A percentile compares a stretch with the other conserved stretches of the same genome.
Conservation (phyloP, 2,329 filamentous ascomycete species). For the Zasmidium citrigriseum region DNA sequence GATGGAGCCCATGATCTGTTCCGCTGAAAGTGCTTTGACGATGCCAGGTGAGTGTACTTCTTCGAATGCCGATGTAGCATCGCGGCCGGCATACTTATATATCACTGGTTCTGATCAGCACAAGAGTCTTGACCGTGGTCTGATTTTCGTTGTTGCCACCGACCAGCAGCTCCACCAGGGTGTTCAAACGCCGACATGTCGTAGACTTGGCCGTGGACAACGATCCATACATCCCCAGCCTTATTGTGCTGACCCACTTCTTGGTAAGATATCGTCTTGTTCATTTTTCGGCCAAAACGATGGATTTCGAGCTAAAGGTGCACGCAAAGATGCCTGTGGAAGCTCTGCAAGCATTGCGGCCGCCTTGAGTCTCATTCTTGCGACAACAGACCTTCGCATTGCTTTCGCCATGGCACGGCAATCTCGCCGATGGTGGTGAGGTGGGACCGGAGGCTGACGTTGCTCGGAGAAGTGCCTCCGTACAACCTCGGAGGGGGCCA, state of each 20-base stretch:
- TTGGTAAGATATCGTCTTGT: background rate
- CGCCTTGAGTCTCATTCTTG: too few species aligned
- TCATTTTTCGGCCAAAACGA: too few species aligned
- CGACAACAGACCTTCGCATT: too few species aligned
- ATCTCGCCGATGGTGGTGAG: background rate
- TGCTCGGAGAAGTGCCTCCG: background rate
- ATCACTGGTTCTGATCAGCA: slow-evolving; percentile 33
- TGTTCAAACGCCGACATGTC: slow-evolving; percentile 50
- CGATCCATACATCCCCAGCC: slow-evolving; percentile 2
- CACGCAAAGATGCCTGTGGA: too few species aligned
- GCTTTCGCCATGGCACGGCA: too few species aligned
- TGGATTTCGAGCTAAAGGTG: too few species aligned
- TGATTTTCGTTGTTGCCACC: slow-evolving; percentile 37
- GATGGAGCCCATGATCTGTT: slow-evolving; percentile 4
- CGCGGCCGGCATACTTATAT: slow-evolving; percentile 50
- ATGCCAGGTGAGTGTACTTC: slow-evolving; percentile 50
- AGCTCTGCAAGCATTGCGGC: too few species aligned
- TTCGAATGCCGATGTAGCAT: slow-evolving; percentile 57
- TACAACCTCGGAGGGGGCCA: too few species aligned
- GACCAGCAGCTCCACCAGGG: slow-evolving; percentile 51
- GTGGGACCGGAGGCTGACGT: background rate
- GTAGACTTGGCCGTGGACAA: slow-evolving; percentile 3
- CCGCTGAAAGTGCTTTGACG: slow-evolving; percentile 26
- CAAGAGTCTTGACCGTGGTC: too few species aligned
- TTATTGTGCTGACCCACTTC: slow-evolving; percentile 2